Evolutionary conservation across 495 filamentous ascomycete species (phyloP), one percentile per base, ranked within the genome.

Genomic region (Penicillium crystallinum): DNA sequence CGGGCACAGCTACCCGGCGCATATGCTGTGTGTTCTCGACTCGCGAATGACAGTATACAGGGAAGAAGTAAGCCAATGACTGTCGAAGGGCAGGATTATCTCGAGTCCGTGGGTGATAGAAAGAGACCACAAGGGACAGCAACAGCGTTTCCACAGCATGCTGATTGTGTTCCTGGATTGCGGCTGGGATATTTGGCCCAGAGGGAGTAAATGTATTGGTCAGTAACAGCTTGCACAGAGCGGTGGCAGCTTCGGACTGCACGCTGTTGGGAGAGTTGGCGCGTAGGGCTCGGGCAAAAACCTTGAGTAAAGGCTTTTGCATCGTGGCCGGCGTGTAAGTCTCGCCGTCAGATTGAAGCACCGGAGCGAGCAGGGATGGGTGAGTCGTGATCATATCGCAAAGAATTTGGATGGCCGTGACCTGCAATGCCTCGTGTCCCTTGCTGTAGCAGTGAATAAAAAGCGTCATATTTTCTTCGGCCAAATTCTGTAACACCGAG

Each of bases 361-460:
- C 60, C 9, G 63, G 68, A 21, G 67, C 80, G 17, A 96, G 81
- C 30, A 91, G 79, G 0, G 87, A 80, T 22, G 90, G 90, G 55
- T 97, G 91, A 2, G 88, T 85, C 29, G 87, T 88, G 23, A 97
- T 75, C 67, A 97, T 93, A 68, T 98, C 93, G 29, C 88, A 87
- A n/a, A 97, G 80, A 55, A 95, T 93, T 42, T 97, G 88, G 30
- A 97, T 72, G 0, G 92, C 88, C 2, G 89, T 93, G 31, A 88
- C 86, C 66, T 97, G 90, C 42, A 98, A 77, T 4, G 84, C 84
- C 19, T 91, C 85, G 61, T 96, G 90, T 12, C 93, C 93, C 71
- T 95, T 95, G 70, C 75, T 87, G 70, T 91, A 96, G 74, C 95
- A 97, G 67, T 95, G 92, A 62, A 96, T 86, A 69, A 99, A 97